Conservation (phyloP, 2,329 filamentous ascomycete genomes). For the Colletotrichum liriopes region DNA sequence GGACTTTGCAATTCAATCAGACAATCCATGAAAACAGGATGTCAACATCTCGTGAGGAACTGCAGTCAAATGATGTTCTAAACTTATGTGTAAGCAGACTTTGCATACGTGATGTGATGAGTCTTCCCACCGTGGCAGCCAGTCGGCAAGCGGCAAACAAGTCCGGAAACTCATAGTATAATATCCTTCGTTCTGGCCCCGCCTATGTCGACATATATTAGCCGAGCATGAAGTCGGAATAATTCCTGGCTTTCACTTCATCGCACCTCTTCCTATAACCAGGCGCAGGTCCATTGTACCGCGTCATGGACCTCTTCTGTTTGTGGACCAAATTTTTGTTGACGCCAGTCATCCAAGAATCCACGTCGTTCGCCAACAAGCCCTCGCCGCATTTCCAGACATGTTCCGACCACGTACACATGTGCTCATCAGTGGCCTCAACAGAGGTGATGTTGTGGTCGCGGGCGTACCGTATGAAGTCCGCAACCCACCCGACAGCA, state of each 20-base stretch:
- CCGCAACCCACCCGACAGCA: constrained; percentile 56
- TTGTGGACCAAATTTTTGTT: constrained; percentile 66
- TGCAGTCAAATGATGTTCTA: too few relatives aligned
- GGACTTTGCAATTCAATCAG: too few relatives aligned
- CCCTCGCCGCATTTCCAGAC: constrained; percentile 63
- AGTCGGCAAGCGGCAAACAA: too few relatives aligned
- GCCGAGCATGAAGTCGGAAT: constrained; percentile 21
- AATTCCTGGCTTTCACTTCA: constrained; percentile 49
- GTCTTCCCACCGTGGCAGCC: too few relatives aligned
- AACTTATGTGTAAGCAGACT: too few relatives aligned
- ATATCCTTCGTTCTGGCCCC: neutral
- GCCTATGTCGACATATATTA: neutral
- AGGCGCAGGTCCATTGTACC: constrained; percentile 62
- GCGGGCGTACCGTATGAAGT: constrained; percentile 53
- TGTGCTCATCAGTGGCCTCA: constrained; percentile 58
- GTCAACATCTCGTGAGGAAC: too few relatives aligned
- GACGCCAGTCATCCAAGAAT: constrained; percentile 71
- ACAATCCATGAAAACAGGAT: too few relatives aligned
- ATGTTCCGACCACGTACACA: constrained; percentile 63
- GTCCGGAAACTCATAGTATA: neutral
- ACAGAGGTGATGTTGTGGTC: constrained; percentile 54
- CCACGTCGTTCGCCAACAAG: constrained; percentile 62
- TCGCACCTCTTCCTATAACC: constrained; percentile 59
- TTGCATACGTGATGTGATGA: too few relatives aligned
- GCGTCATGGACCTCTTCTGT: constrained; percentile 61